phyloP scores from a whole-genome alignment of 2,329 filamentous ascomycete genomes.

The Calonectria multiphialidica region DNA sequence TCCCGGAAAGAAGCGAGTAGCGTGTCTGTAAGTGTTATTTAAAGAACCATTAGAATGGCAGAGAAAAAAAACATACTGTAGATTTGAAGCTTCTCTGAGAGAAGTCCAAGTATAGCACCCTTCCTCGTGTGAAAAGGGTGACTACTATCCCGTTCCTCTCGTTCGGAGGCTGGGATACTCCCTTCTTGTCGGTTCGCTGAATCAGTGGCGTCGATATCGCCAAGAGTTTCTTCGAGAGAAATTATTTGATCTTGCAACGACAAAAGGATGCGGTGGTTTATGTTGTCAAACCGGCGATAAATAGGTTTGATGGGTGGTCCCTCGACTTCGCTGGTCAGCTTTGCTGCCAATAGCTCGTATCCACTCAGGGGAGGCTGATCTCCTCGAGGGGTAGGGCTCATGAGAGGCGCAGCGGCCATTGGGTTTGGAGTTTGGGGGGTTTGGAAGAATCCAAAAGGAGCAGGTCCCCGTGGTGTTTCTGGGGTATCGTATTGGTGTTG shows the following conservation, averaged over 20 bases:
- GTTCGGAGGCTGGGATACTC: slow-evolving; percentile 69
- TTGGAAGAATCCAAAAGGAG: slow-evolving; percentile 20
- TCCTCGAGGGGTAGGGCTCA: background rate
- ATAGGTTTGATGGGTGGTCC: slow-evolving; percentile 65
- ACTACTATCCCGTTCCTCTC: slow-evolving; percentile 56
- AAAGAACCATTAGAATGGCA: background rate
- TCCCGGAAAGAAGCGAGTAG: slow-evolving; percentile 70
- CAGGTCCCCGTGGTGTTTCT: slow-evolving; percentile 18
- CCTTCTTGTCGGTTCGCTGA: slow-evolving; percentile 58
- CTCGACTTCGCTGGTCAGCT: slow-evolving; percentile 52
- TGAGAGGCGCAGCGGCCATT: slow-evolving; percentile 9
- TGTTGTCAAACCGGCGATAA: slow-evolving; percentile 84
- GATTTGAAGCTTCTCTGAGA: slow-evolving; percentile 67
- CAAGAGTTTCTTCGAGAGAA: slow-evolving; percentile 84
- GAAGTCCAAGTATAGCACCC: background rate
- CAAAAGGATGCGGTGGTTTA: slow-evolving; percentile 86
- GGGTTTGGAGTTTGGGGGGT: slow-evolving; percentile 16
- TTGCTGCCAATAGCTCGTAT: slow-evolving; percentile 73
- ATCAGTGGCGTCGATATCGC: slow-evolving; percentile 72
- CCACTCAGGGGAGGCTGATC: slow-evolving; percentile 63
- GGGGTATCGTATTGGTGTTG: slow-evolving; percentile 11
- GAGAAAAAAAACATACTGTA: slow-evolving; percentile 67
- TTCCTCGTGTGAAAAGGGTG: slow-evolving; percentile 9
- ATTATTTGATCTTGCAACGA: slow-evolving; percentile 88
- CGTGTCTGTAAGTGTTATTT: slow-evolving; percentile 58